A percentile compares a stretch with the other conserved stretches of the same genome.
Conservation (phyloP, 2,329 filamentous ascomycete species). For the Passalora sequoiae region DNA sequence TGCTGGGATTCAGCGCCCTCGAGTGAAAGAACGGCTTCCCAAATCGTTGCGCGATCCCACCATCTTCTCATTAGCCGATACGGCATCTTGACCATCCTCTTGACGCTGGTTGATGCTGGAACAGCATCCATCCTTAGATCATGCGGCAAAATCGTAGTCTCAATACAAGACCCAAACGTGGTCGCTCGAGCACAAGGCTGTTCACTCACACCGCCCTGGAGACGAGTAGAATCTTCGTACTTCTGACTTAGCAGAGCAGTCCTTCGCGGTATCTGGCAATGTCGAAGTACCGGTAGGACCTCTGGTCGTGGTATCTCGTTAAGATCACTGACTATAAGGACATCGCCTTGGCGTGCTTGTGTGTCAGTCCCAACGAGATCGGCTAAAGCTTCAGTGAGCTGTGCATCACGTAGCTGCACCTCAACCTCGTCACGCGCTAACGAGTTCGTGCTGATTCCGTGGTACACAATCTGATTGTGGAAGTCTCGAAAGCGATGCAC, state of each 20-base stretch:
- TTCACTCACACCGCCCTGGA: conserved; percentile 29
- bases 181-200: conserved; percentile 60
- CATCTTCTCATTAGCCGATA: conserved; percentile 13
- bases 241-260: conserved; percentile 26
- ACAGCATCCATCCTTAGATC: conserved; percentile 48
- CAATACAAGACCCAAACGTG: conserved; percentile 43
- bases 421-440: conserved; percentile 47
- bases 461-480: conserved; percentile 58
- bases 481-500: conserved; percentile 50
- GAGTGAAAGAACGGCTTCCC: conserved; percentile 48
- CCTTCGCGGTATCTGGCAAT: conserved; percentile 25
- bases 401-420: conserved; percentile 51
- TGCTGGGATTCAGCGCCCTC: no score
- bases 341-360: conserved; percentile 46
- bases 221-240: conserved; percentile 30
- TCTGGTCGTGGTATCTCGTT: conserved; percentile 51
- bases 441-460: conserved; percentile 46
- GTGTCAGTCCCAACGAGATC: conserved; percentile 39
- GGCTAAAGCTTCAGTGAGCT: conserved; percentile 55
- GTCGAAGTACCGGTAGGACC: conserved; percentile 20
- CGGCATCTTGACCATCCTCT: conserved; percentile 36
- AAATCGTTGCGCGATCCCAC: conserved; percentile 43
- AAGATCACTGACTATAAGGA: conserved; percentile 56
- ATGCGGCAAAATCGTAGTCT: conserved; percentile 48
- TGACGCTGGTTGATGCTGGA: conserved; percentile 41